phyloP scores from a whole-genome alignment of 176 grass and related monocot species.

The Hyparrhenia diplandra region DNA sequence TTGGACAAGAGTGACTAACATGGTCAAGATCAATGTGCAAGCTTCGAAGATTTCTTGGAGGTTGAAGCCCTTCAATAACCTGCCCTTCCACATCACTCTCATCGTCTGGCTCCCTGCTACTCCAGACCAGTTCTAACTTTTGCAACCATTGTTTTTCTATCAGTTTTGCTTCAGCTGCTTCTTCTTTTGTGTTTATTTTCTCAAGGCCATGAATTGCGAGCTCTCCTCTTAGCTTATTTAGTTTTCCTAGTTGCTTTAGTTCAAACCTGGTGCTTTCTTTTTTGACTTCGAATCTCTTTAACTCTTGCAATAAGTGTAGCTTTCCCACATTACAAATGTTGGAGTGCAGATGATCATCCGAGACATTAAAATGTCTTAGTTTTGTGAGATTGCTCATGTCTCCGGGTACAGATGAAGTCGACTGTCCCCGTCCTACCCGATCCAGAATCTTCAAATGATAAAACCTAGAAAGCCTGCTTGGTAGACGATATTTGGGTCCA shows the following conservation, averaged over 20 bases:
- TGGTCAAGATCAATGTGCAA: not conserved
- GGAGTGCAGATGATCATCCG: accelerated
- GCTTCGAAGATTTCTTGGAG: not conserved
- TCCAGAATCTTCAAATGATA: constrained; percentile 13
- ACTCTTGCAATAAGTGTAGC: not conserved
- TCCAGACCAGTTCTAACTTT: not conserved
- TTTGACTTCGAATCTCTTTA: not conserved
- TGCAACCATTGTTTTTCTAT: not conserved
- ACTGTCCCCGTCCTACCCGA: accelerated
- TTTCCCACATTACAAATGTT: not conserved
- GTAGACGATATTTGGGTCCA: not conserved
- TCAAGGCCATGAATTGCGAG: constrained; percentile 19
- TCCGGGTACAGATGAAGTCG: not conserved
- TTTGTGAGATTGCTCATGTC: constrained; percentile 6
- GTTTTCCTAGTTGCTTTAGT: not conserved
- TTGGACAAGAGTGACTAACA: not conserved
- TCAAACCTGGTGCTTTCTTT: not conserved
- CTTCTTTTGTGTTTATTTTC: constrained; percentile 24
- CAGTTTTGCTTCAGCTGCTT: not conserved
- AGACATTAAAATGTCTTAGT: not conserved
- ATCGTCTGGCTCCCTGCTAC: accelerated
- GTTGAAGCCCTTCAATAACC: not conserved
- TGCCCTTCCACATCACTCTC: not conserved
- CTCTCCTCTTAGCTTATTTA: constrained; percentile 7
- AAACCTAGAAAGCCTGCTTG: not conserved